Conservation (phyloP, 2,329 filamentous ascomycete species). For the Hirsutella thompsonii region DNA sequence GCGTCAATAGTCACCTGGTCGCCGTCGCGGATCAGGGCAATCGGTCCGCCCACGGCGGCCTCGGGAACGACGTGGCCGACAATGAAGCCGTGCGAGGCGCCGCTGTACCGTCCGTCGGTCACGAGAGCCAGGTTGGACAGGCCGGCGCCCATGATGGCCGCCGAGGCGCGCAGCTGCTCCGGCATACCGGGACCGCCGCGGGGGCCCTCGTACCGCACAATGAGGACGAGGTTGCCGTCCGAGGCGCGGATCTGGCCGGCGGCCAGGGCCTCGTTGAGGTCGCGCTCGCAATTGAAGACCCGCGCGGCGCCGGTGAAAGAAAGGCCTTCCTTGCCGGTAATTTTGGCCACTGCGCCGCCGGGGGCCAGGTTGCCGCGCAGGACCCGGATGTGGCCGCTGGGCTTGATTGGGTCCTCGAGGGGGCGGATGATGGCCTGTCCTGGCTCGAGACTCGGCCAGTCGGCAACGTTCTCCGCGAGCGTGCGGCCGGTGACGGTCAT, state of each 20-base stretch:
- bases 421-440: slow-evolving; percentile 81
- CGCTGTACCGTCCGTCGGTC: slow-evolving; percentile 82
- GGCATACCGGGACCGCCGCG: slow-evolving; percentile 94
- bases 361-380: slow-evolving; percentile 80
- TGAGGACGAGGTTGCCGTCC: slow-evolving; percentile 69
- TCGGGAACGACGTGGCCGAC: slow-evolving; percentile 90
- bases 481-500: slow-evolving; percentile 77
- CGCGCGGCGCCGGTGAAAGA: slow-evolving; percentile 67
- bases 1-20: slow-evolving; percentile 83
- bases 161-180: slow-evolving; percentile 78
- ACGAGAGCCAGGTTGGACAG: slow-evolving; percentile 81
- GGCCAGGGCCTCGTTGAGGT: slow-evolving; percentile 66
- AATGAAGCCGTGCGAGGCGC: slow-evolving; percentile 84
- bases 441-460: slow-evolving; percentile 63
- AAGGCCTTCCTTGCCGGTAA: slow-evolving; percentile 88
- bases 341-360: slow-evolving; percentile 84
- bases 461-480: slow-evolving; percentile 65
- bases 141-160: slow-evolving; percentile 85
- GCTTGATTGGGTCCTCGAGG: slow-evolving; percentile 60
- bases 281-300: slow-evolving; percentile 77
- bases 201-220: slow-evolving; percentile 89
- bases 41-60: slow-evolving; percentile 77
- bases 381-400: slow-evolving; percentile 78
- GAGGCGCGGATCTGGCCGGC: slow-evolving; percentile 40
- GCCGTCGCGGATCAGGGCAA: slow-evolving; percentile 68